Conservation (phyloP, 176 grass and related monocot genomes). For the Oryza meridionalis region DNA sequence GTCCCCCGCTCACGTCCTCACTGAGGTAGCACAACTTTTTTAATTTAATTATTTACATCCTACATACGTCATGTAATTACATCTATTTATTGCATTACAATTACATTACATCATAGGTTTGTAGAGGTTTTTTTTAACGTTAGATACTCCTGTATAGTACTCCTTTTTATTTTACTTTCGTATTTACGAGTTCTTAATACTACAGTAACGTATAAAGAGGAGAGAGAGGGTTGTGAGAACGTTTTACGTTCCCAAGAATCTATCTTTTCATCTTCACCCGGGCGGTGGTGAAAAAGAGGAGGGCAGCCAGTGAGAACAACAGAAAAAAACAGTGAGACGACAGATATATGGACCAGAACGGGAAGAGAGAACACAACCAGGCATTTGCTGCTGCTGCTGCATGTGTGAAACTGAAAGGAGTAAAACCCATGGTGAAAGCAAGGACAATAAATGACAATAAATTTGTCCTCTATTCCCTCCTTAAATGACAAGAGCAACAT, state of each 20-base stretch:
- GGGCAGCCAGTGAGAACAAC: neutral
- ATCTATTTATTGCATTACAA: too few species aligned
- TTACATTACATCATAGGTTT: too few species aligned
- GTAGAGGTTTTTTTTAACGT: too few species aligned
- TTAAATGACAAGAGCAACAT: neutral
- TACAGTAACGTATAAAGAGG: too few species aligned
- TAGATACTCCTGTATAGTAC: too few species aligned
- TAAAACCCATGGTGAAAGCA: neutral
- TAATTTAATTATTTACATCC: too few species aligned
- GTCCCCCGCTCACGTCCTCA: too few species aligned
- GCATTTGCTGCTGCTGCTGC: neutral
- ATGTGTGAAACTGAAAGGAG: neutral
- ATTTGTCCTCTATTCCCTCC: neutral
- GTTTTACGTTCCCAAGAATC: conserved; percentile 22
- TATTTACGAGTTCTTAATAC: too few species aligned
- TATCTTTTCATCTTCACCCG: conserved; percentile 11
- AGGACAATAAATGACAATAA: neutral
- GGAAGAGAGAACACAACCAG: neutral
- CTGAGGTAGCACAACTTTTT: too few species aligned
- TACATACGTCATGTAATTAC: too few species aligned
- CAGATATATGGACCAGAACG: neutral
- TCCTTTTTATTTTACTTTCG: too few species aligned
- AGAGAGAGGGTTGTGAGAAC: too few species aligned
- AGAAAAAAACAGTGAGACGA: neutral
- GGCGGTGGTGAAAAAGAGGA: conserved; percentile 9